Percentiles rank a stretch among this genome's conserved stretches.
phyloP scores from a whole-genome alignment of 108 stramenopile genomes.

The Schizochytrium sp. region DNA sequence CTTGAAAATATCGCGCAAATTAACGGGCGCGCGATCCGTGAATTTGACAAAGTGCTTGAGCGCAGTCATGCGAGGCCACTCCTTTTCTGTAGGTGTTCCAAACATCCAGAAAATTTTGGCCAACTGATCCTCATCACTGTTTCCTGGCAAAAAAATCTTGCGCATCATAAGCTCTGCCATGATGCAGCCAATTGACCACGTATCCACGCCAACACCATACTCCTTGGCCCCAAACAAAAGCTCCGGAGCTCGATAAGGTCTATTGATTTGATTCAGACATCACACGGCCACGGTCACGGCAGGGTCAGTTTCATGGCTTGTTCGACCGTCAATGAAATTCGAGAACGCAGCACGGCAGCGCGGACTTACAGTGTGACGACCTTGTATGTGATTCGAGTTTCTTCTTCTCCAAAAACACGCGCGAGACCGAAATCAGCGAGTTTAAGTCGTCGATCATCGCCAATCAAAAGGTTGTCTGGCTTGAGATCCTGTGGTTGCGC shows the following conservation, averaged over 20 bases:
- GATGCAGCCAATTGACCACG: slow-evolving; percentile 94
- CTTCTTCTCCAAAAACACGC: slow-evolving; percentile 67
- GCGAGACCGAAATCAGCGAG: slow-evolving; percentile 96
- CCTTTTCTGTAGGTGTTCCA: slow-evolving; percentile 19
- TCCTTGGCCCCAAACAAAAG: slow-evolving; percentile 77
- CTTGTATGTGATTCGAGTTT: slow-evolving; percentile 72
- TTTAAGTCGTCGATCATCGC: slow-evolving; percentile 31
- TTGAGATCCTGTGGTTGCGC: slow-evolving; percentile 2
- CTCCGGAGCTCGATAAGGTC: slow-evolving; percentile 89
- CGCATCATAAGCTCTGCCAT: slow-evolving; percentile 88
- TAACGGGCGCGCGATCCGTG: neutral
- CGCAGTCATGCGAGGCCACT: neutral
- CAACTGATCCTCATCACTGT: neutral
- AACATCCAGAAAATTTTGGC: slow-evolving; percentile 8
- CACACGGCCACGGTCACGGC: too few relatives aligned
- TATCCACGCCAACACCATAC: slow-evolving; percentile 80
- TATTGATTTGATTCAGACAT: neutral
- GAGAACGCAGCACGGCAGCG: too few relatives aligned
- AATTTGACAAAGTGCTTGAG: neutral
- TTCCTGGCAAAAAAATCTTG: slow-evolving; percentile 79
- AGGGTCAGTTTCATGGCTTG: too few relatives aligned
- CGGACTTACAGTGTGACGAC: slow-evolving; percentile 79
- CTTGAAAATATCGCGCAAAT: neutral
- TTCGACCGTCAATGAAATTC: too few relatives aligned
- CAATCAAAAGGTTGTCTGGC: neutral